Evolutionary conservation across 2,329 filamentous ascomycete species (phyloP).

Genomic region (Incumbomyces delicatus): DNA sequence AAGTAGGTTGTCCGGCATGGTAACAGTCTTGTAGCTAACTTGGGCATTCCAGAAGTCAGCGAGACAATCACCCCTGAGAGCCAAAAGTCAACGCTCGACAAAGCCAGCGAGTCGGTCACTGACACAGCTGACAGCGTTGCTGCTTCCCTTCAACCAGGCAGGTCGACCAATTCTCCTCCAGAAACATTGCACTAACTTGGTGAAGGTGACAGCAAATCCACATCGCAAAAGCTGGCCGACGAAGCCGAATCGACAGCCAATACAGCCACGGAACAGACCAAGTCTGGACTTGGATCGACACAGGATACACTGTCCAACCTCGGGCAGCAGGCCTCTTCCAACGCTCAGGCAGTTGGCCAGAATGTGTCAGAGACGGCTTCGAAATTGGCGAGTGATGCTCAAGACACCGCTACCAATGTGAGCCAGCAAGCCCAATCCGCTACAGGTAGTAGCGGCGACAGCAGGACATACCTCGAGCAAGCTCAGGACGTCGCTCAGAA

Average conservation of each 20-base stretch:
- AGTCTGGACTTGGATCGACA: neutral
- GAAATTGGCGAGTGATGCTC: constrained; percentile 4
- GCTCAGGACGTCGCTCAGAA: constrained; percentile 16
- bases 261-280: constrained; percentile 7
- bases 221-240: constrained; percentile 42
- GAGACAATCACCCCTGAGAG: constrained; percentile 51
- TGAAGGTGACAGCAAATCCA: constrained; percentile 45
- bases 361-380: constrained; percentile 1
- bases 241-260: constrained; percentile 9
- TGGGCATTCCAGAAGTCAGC: constrained; percentile 31
- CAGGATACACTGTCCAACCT: constrained; percentile 2
- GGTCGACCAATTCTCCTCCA: constrained; percentile 8
- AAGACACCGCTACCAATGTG: constrained; percentile 1
- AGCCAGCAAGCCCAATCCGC: neutral
- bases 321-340: neutral
- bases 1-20: neutral
- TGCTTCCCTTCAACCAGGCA: constrained; percentile 30
- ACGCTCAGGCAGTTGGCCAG: neutral
- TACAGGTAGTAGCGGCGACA: neutral
- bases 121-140: constrained; percentile 46
- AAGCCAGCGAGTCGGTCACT: constrained; percentile 48
- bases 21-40: no score
- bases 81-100: constrained; percentile 51
- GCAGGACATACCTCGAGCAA: constrained; percentile 11
- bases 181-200: constrained; percentile 30